Evolutionary conservation across 441 rosid species (phyloP), one percentile per base, ranked within the genome.

Genomic region (Pelargonium citronellum): DNA sequence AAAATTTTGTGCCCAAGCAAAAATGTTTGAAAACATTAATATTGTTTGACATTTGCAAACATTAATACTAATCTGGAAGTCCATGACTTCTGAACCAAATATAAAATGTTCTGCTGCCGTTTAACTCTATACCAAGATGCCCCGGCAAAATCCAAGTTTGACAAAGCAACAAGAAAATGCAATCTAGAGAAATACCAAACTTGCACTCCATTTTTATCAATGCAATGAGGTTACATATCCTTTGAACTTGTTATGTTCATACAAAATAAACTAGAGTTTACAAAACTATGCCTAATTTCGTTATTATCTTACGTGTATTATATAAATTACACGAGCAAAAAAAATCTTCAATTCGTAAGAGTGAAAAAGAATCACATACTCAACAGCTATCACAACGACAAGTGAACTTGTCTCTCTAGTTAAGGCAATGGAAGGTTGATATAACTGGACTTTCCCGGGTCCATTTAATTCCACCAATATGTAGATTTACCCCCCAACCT

Each of bases 301-400:
- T 39, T 30, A 44, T 74, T 77, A 53, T 37, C 20, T 13, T 68
- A 19, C 74, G 17, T 15, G 20, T n/a, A 13, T 64, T n/a, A 69
- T 30, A 71, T 73, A 82, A 44, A 70, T 72, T 76, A 80, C 79
- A 71, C 10, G 67, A 60, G 16, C 68, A 49, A 75, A 73, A 75
- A 67, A 73, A 69, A 53, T 68, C 72, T 17, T 63, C 69, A 30
- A 30, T 30, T 30, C 9, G 24, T 4, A 37, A 72, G 24, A 43
- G 43, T 30, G n/a, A 67, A 37, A 83, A 87, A 79, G 81, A 78
- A 83, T 74, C 69, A 70, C 65, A 63, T 20, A 39, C 66, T 64
- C 60, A 10, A 66, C 41, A 12, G 27, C 67, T 69, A 53, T 47
- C 39, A 64, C 69, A 16, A 27, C 71, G 64, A 71, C 13, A 67